Base-by-base conservation (phyloP, 768 basidiomycete genomes). In the Leucosporidium creatinivorum region DNA sequence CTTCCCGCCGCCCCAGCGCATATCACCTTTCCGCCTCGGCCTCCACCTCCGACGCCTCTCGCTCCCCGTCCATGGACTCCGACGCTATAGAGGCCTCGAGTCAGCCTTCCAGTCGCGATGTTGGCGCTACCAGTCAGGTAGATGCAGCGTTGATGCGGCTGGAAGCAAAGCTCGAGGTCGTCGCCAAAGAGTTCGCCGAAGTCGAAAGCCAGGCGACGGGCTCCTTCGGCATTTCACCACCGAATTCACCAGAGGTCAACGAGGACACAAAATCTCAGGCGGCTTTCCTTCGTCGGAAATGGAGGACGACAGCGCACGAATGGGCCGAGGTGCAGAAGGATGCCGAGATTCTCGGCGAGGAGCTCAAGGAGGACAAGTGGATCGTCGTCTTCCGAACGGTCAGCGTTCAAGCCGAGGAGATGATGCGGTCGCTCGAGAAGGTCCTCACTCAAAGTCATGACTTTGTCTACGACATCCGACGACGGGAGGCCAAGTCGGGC, bases 371-470 rank as follows among this genome's bases (percentile, higher is more conserved):
- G 78, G 94, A 97, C 79, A 93, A 93, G 60, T 76, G 91, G 91
- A 82, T 98, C 74, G 89, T 88, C 17, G 90, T 97, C 26, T 97
- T 97, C 79, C 84, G 93, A 72, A 93, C 90, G 72, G 89, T 92
- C 65, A 87, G 91, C 52, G 88, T 93, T 75, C 93, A 97, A 77
- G 93, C 94, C 52, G 91, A 93, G 77, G 91, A 91, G 30, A 96
- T 98, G 94, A 94, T 98, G 91, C 85, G 85, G 33, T 90, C 89
- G 75, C 80, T 99, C 73, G 91, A 97, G 80, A 98, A 94, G 78
- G 91, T 89, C 13, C 86, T 94, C 54, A 86, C 28, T 0, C 73
- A 74, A 31, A 65, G 70, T 54, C 65, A 73, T 48, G 58, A 61
- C 25, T 73, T 73, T 31, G 62, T 72, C 7, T 87, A 85, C 83